phyloP scores from a whole-genome alignment of 2,329 filamentous ascomycete species.

The Fusarium devonianum region DNA sequence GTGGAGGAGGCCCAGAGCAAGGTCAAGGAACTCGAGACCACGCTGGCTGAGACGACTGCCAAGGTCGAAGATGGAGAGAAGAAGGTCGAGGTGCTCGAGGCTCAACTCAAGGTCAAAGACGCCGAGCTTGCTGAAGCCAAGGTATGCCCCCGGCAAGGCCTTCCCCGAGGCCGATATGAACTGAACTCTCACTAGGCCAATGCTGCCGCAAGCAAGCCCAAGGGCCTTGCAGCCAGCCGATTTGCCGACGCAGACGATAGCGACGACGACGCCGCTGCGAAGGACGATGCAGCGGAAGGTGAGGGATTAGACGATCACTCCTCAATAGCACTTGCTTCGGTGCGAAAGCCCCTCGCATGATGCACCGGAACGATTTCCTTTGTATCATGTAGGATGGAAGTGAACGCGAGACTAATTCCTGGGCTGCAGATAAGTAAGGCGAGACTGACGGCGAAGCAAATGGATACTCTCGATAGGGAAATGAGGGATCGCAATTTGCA shows the following conservation, averaged over 20 bases:
- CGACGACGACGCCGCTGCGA: constrained; percentile 45
- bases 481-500: constrained; percentile 63
- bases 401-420: constrained; percentile 30
- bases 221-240: constrained; percentile 62
- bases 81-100: constrained; percentile 58
- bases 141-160: constrained; percentile 48
- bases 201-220: constrained; percentile 51
- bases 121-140: constrained; percentile 69
- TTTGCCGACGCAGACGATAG: constrained; percentile 56
- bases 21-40: constrained; percentile 59
- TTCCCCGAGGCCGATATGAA: not conserved
- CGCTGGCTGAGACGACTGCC: constrained; percentile 54
- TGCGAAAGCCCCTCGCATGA: constrained; percentile 63
- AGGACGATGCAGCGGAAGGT: constrained; percentile 59
- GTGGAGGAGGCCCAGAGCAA: constrained; percentile 66
- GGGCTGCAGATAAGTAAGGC: constrained; percentile 53
- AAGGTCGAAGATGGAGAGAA: constrained; percentile 57
- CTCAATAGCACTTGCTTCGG: constrained; percentile 71
- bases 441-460: constrained; percentile 55
- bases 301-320: constrained; percentile 68
- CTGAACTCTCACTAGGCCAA: constrained; percentile 50
- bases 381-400: constrained; percentile 19
- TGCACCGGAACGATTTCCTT: constrained; percentile 43
- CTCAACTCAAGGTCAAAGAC: constrained; percentile 68
- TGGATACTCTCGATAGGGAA: constrained; percentile 63